Evolutionary conservation across 306 rosid genomes (phyloP), one percentile per base, ranked within the genome.

Genomic region (Casuarina cunninghamiana): DNA sequence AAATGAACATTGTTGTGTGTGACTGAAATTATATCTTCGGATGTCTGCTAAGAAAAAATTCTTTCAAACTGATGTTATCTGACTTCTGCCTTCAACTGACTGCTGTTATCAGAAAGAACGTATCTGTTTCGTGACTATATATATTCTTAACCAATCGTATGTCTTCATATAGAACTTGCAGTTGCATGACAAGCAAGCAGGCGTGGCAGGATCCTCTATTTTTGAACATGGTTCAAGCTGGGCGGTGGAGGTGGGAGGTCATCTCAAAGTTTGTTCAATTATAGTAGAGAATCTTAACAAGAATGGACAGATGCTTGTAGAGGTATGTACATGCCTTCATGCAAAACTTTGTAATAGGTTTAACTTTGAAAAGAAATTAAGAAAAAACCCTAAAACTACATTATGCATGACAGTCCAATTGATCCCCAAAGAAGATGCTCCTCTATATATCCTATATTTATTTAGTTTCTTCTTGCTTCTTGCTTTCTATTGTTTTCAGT

Each of bases 241-340:
- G 97, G 97, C 96, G 42, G 91, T 93, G 91, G 98, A 93, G 82
- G 98, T 93, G 74, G 98, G 96, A 44, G 98, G 97, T 77, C 89
- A 88, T 88, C 82, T 93, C 62, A 93, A 93, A 90, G 93, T 93
- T 83, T 86, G 87, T 79, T 91, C 98, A 5, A 88, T 93, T 78
- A 74, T 91, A 61, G 97, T 91, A 62, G 98, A 93, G 83, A 93
- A 87, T 83, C 89, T 93, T 61, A 84, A 87, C 93, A 93, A 91
- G 85, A 91, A 83, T 53, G 97, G 98, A 51, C 99, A 96, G 79
- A 91, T 96, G 94, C 93, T 93, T 83, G 90, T 96, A 65, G 98
- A 96, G 99, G 99, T 96, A 86, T 58, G 73, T 19, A 51, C 10
- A 42, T 41, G 65, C 66, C 17, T 10, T 3, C 11, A 53, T 38